Base-by-base conservation (phyloP, 2,329 filamentous ascomycete genomes). In the Exophiala sp. region DNA sequence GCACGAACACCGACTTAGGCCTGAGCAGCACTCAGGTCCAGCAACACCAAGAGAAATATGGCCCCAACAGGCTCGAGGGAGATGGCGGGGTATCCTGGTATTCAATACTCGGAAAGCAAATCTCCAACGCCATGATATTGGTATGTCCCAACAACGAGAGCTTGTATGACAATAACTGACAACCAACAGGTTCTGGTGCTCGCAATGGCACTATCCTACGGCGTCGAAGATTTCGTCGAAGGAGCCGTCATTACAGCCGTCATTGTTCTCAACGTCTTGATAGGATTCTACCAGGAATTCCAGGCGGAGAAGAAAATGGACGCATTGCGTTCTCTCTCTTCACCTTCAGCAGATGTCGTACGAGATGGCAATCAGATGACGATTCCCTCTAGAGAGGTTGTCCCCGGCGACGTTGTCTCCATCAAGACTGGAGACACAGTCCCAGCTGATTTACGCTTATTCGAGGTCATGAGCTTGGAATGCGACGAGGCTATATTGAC, bases 401-500 rank as follows among this genome's bases (percentile, higher is more conserved):
- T 86, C 2, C 80, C 81, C 21, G 82, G 81, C 12, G 81, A 84
- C 59, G 71, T 84, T 42, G 75, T 76, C 8, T 70, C 71, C 11
- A 69, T 76, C 63, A 76, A 73, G 65, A 79, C 76, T 10, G 80
- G 81, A 7, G 81, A 83, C 60, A 82, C 80, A 5, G 72, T 84
- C 8, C 80, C 81, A 12, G 82, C 81, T 3, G 82, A 85, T 62
- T 63, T 84, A 49, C 73, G 80, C 53, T 63, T 77, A 35, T 69
- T 80, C 49, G 78, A 81, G 62, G 71, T 78, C 52, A 82, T 90
- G 71, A 91, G 91, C 68, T 73, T 89, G 55, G 86, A 86, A 46
- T 87, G 86, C 60, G 88, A 95, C 57, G 82, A 84, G 63, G 78
- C 81, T 11, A 76, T 84, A 44, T 72, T 85, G 35, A 85, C 82